Conservation (phyloP, 768 basidiomycete species). For the Agaricus subrufescens region DNA sequence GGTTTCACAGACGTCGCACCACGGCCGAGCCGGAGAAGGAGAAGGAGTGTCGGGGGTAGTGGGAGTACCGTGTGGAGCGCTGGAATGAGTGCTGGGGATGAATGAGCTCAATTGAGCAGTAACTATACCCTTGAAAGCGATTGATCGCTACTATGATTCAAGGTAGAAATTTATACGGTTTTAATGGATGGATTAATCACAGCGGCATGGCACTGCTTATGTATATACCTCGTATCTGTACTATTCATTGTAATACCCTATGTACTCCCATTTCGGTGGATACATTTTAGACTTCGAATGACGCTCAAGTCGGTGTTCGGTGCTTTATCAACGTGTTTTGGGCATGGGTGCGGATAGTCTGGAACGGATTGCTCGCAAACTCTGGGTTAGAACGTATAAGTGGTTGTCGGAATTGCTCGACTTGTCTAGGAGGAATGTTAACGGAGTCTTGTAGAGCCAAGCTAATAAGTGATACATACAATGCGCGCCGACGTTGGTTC, state of each 20-base stretch:
- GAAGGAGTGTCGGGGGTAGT: conserved; percentile 59
- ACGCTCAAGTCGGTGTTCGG: conserved; percentile 12
- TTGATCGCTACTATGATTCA: too few relatives aligned
- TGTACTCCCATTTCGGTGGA: conserved; percentile 1
- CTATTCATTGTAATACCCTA: not conserved
- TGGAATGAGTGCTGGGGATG: conserved; percentile 67
- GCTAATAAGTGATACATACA: conserved; percentile 43
- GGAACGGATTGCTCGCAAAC: conserved; percentile 67
- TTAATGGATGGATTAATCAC: not conserved
- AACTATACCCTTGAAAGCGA: not conserved
- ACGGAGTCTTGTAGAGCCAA: not conserved
- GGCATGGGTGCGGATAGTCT: conserved; percentile 75
- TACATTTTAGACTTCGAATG: not conserved
- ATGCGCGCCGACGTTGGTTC: conserved; percentile 57
- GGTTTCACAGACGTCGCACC: conserved; percentile 78
- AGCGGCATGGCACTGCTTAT: not conserved
- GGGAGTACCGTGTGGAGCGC: conserved; percentile 85
- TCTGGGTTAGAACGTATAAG: conserved; percentile 62
- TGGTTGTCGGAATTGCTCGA: conserved; percentile 67
- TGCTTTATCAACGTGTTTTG: conserved; percentile 71
- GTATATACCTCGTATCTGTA: conserved; percentile 9
- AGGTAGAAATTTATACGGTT: not conserved
- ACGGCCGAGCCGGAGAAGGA: conserved; percentile 53
- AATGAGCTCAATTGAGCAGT: conserved; percentile 9
- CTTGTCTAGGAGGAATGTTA: conserved; percentile 35